Conservation (phyloP, 176 grass and related monocot genomes). For the Zoysia japonica region DNA sequence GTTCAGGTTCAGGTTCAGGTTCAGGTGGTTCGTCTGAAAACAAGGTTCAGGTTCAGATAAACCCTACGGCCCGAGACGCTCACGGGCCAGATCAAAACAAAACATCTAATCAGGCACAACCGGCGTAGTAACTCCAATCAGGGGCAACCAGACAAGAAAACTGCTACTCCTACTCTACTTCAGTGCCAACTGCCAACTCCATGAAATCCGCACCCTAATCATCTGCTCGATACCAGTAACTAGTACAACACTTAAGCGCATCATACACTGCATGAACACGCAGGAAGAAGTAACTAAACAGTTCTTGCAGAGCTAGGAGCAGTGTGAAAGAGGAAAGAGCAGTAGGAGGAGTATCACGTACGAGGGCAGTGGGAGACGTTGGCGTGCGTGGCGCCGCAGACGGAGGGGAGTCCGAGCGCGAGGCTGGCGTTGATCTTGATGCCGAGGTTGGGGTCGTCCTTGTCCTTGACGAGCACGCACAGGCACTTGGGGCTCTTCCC, state of each 20-base stretch:
- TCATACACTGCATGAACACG: background rate
- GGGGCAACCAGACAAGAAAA: background rate
- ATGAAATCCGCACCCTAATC: background rate
- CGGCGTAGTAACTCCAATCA: background rate
- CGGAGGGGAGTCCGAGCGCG: conserved; percentile 68
- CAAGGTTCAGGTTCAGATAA: no score
- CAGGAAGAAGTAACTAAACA: background rate
- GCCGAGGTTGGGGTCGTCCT: conserved; percentile 78
- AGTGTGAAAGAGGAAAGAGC: background rate
- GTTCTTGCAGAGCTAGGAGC: background rate
- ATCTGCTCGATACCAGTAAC: background rate
- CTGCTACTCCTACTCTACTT: background rate
- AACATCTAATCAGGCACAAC: background rate
- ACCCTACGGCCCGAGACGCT: background rate
- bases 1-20: no score
- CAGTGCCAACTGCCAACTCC: background rate
- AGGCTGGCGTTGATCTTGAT: conserved; percentile 90
- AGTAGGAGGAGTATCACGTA: background rate
- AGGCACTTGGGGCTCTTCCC: conserved; percentile 87
- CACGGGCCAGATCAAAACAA: conserved; percentile 37
- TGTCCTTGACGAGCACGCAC: conserved; percentile 84
- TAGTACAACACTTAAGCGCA: background rate
- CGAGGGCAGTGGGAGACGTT: conserved; percentile 85
- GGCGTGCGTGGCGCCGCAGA: conserved; percentile 63
- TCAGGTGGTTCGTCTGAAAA: no score